Conservation (phyloP, 2,329 filamentous ascomycete species). For the Rhinocladiella similis region DNA sequence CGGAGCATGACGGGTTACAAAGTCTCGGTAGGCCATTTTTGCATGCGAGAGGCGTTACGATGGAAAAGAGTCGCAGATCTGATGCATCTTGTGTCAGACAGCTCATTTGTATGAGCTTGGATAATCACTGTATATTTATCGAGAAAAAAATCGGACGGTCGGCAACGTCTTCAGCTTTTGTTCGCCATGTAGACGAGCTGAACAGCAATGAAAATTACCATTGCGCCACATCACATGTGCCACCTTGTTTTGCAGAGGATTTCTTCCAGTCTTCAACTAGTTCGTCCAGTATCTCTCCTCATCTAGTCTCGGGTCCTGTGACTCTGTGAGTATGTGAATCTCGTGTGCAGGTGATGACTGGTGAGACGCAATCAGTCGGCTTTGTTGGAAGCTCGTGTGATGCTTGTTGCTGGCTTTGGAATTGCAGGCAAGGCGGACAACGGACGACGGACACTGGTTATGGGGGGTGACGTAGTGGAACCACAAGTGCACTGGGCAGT, state of each 20-base stretch:
- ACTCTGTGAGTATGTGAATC: too few species aligned
- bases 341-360: too few species aligned
- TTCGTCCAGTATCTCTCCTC: background rate
- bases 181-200: slow-evolving; percentile 14
- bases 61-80: background rate
- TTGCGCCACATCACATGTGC: background rate
- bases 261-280: background rate
- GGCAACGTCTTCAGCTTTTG: slow-evolving; percentile 9
- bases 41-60: slow-evolving; percentile 14
- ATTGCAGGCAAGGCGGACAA: background rate
- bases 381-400: background rate
- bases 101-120: slow-evolving; percentile 7
- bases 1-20: background rate
- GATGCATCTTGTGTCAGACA: slow-evolving; percentile 6
- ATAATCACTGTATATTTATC: slow-evolving; percentile 26
- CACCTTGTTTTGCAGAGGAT: background rate
- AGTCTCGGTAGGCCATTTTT: slow-evolving; percentile 7
- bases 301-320: too few species aligned
- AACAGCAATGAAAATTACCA: slow-evolving; percentile 18
- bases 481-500: background rate
- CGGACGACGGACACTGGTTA: background rate
- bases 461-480: background rate
- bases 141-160: slow-evolving; percentile 15
- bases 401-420: background rate
- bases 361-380: background rate